Evolutionary conservation across 2,329 filamentous ascomycete species (phyloP).

Genomic region (Venturia oleaginea): DNA sequence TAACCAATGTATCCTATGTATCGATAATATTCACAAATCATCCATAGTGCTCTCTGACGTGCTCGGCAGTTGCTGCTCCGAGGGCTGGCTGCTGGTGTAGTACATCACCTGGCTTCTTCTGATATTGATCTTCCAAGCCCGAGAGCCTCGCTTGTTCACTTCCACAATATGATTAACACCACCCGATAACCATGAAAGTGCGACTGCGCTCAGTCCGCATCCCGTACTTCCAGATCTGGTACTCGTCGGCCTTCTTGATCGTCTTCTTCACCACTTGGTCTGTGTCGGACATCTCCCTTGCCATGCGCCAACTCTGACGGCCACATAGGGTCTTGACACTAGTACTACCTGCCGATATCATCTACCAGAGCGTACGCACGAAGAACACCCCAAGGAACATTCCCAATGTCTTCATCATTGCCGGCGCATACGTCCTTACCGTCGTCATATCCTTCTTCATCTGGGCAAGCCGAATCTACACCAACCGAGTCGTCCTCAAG

Average conservation of each 20-base stretch:
- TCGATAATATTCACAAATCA: too few species aligned
- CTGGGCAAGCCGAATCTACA: constrained; percentile 77
- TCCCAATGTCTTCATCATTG: constrained; percentile 77
- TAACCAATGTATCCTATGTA: too few species aligned
- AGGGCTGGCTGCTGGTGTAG: too few species aligned
- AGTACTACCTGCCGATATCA: constrained; percentile 67
- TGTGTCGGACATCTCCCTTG: constrained; percentile 43
- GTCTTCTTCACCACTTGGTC: constrained; percentile 61
- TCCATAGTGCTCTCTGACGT: too few species aligned
- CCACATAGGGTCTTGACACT: constrained; percentile 59
- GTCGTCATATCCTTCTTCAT: constrained; percentile 62
- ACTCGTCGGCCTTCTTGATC: constrained; percentile 67
- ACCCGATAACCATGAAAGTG: background rate
- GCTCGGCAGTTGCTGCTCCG: too few species aligned
- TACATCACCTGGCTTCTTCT: too few species aligned
- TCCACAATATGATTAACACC: background rate
- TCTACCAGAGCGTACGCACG: constrained; percentile 64
- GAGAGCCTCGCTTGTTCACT: background rate
- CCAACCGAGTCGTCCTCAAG: constrained; percentile 68
- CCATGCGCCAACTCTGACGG: constrained; percentile 69
- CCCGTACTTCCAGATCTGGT: constrained; percentile 69
- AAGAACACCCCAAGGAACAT: constrained; percentile 41
- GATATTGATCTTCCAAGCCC: too few species aligned
- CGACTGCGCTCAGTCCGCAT: constrained; percentile 24
- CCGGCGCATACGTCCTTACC: constrained; percentile 65